Percentiles rank a stretch among this genome's conserved stretches.
Evolutionary conservation across 2,329 filamentous ascomycete species (phyloP).

Genomic region (Aurifilum marmelostoma): DNA sequence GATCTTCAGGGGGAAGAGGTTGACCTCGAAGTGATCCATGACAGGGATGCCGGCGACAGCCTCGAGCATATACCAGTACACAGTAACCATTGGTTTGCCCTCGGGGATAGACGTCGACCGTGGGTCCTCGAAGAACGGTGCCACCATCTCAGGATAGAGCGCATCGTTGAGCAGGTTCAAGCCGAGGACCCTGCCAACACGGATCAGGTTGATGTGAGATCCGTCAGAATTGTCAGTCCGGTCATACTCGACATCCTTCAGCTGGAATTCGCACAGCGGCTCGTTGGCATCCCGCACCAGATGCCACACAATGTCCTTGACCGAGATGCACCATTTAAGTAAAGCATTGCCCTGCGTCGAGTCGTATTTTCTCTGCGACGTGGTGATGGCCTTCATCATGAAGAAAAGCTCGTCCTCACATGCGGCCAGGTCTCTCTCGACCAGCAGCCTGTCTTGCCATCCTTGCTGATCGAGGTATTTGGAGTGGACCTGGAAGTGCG

Average conservation of each 20-base stretch:
- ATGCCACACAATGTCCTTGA: constrained; percentile 96
- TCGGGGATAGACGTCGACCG: constrained; percentile 55
- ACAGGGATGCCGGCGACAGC: constrained; percentile 97
- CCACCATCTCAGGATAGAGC: constrained; percentile 94
- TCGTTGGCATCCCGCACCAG: constrained; percentile 85
- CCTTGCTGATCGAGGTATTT: constrained; percentile 84
- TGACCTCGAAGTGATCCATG: constrained; percentile 95
- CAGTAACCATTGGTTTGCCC: constrained; percentile 82
- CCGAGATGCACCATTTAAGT: constrained; percentile 90
- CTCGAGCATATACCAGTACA: constrained; percentile 98
- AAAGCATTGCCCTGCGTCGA: constrained; percentile 76
- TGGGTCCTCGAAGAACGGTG: constrained; percentile 75
- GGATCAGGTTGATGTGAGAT: constrained; percentile 90
- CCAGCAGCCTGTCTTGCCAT: constrained; percentile 86
- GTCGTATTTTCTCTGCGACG: constrained; percentile 86
- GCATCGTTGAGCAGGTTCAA: constrained; percentile 89
- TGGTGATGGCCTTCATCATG: constrained; percentile 99
- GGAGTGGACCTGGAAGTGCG: constrained; percentile 91
- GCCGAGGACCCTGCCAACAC: constrained; percentile 85
- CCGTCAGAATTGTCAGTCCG: constrained; percentile 96
- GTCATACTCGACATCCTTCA: constrained; percentile 89
- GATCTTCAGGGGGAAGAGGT: constrained; percentile 88
- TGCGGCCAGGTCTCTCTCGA: constrained; percentile 85
- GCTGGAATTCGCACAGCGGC: constrained; percentile 88
- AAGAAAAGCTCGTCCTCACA: constrained; percentile 99